Evolutionary conservation across 1,284 basidiomycete species (phyloP), one percentile per base, ranked within the genome.

Genomic region (Puccinia novopanici): DNA sequence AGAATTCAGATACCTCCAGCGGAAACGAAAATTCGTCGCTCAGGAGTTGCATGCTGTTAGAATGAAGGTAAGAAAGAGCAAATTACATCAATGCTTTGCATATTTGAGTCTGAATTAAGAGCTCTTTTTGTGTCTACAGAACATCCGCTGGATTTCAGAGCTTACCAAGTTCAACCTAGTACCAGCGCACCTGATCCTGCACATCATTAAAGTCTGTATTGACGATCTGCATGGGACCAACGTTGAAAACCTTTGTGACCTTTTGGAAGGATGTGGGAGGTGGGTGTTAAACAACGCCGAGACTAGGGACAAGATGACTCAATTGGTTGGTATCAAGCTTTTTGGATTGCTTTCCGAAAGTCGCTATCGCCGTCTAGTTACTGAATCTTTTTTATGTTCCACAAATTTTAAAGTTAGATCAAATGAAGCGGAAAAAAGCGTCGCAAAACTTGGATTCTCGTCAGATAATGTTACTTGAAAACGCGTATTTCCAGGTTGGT

Each of bases 111-210:
- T 57, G 42, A 54, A 70, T 17, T n/a, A 30, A 45, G 10, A 24
- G 27, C 17, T 27, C 24, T 17, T 13, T 67, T 73, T 65, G 73
- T 6, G 40, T 13, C 48, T 5, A 17, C 84, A 96, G 93, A 99
- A 98, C 84, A 90, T 93, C 45, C 89, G 91, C 19, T 99, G 92
- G 87, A 86, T 96, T 77, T 92, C 93, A 3, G 97, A 93, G 85
- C 87, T 99, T 84, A 95, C 95, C 45, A 99, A 99, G 87, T 99
- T 99, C 87, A 89, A 90, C 63, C 91, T 99, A n/a, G 92, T 97
- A 10, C 95, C 94, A 12, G 88, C 92, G 0, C 94, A 98, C 85
- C 88, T 95, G 80, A 95, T 98, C 84, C 88, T 99, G 72, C 95
- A 99, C 85, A 92, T 94, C 82, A 92, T 97, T 88, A 98, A 98